phyloP scores from a whole-genome alignment of 768 basidiomycete genomes.

The Cystofilobasidium bisporidii region DNA sequence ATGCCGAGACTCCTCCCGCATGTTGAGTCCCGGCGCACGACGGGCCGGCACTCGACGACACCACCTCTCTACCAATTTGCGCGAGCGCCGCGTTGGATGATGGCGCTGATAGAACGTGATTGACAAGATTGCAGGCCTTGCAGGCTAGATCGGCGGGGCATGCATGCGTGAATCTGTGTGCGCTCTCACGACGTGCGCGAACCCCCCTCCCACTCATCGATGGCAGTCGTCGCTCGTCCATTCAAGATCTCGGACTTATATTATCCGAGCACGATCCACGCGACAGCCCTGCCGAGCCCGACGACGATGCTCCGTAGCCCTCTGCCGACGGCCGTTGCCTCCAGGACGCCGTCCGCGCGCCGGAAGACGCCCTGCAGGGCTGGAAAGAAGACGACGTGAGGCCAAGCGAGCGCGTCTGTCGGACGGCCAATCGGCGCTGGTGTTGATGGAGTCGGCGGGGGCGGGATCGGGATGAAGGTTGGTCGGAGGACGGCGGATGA shows the following conservation, averaged over 20 bases:
- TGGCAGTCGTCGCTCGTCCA: no score
- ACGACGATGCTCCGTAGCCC: background rate
- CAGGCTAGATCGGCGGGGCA: no score
- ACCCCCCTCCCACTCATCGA: no score
- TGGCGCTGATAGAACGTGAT: no score
- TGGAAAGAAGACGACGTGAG: background rate
- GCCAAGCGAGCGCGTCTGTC: background rate
- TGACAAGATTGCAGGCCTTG: no score
- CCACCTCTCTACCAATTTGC: no score
- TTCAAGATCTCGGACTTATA: background rate
- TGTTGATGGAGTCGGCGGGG: background rate
- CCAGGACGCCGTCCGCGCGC: background rate
- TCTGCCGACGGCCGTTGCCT: background rate
- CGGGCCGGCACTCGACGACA: no score
- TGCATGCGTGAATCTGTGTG: no score
- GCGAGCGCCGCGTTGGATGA: no score
- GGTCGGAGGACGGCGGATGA: slow-evolving; percentile 1
- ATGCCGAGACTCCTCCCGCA: no score
- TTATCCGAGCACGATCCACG: background rate
- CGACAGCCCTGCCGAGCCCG: background rate
- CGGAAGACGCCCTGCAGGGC: background rate
- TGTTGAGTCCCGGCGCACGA: no score
- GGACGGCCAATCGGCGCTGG: background rate
- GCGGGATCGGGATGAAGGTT: slow-evolving; percentile 2
- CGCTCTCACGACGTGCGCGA: no score